These are phyloP conservation scores for Cadophora sp. DNA, from an alignment of 2,329 filamentous ascomycete genomes.

Conservation along the genomic window DNA sequence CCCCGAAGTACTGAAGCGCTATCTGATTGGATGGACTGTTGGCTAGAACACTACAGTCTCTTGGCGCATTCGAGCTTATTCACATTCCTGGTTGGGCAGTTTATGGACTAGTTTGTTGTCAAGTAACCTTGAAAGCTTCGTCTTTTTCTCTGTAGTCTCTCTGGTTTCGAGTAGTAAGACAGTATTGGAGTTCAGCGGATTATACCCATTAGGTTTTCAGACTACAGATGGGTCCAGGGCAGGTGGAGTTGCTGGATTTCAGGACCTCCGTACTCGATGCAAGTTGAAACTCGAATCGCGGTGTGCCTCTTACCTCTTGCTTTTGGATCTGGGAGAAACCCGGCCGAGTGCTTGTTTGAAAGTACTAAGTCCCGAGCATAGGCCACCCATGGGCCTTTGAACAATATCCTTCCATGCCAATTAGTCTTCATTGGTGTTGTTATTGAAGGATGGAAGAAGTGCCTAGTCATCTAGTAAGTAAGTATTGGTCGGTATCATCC, in stretches of 20 bases:
- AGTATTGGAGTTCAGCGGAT: no score
- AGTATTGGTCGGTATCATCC: not conserved
- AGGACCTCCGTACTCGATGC: no score
- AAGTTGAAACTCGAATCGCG: not conserved
- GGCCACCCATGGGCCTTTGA: no score
- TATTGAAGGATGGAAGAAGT: not conserved
- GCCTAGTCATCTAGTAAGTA: not conserved
- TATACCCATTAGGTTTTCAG: not conserved
- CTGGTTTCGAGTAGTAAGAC: not conserved
- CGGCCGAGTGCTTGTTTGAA: no score
- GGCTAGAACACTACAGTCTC: not conserved
- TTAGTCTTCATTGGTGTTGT: no score
- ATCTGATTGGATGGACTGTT: not conserved
- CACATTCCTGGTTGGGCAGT: not conserved
- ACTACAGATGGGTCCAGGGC: not conserved
- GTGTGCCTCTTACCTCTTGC: not conserved
- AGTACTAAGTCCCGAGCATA: no score
- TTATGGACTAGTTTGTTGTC: not conserved
- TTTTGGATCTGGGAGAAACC: no score
- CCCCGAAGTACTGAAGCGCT: not conserved
- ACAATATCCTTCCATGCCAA: no score
- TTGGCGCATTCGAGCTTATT: constrained; percentile 5
- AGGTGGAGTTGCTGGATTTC: no score
- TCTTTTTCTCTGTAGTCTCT: not conserved
- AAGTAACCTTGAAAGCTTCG: not conserved